Evolutionary conservation across 495 filamentous ascomycete species (phyloP), one percentile per base, ranked within the genome.

Genomic region (Oleoguttula mirabilis): DNA sequence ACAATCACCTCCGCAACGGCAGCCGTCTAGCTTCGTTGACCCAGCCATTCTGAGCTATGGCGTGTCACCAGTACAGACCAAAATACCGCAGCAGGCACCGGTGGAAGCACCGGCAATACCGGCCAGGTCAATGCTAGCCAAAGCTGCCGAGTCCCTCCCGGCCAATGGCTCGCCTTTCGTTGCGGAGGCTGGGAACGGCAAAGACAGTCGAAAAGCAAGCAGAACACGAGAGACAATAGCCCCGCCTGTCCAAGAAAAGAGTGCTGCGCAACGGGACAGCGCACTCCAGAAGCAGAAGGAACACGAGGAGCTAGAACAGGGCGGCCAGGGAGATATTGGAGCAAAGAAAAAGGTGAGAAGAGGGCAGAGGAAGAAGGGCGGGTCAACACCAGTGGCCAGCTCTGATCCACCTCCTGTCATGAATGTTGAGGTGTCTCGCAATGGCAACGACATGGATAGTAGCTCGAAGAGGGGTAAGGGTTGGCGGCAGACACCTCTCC

Each of bases 401-500:
- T 24, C 36, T 20, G 39, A 52, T 32, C 50, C 45, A 8, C 50
- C 50, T 11, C 27, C 44, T 2, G 45, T 53, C 15, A 45, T 53
- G 45, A 45, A 48, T 32, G 17, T 36, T 20, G 50, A 53, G 27
- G 50, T 53, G n/a, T 53, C 45, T 5, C 39, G 50, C 25, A 53
- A 53, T 41, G 50, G 50, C 12, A 48, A 51, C n/a, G 52, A 48
- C 33, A 48, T 55, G 44, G 32, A 33, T 28, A 40, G 40, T 32
- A 32, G 40, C 33, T 30, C 36, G 24, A 55, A 52, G 17, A 56
- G 50, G 32, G 60, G 52, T 10, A 79, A 77, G 45, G 85, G 86
- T 22, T 94, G 83, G 85, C 71, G 84, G 48, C 73, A 88, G 55
- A 90, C 84, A 15, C 83, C 85, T 1, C 75, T 90, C 19, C 67